Evolutionary conservation across 2,329 filamentous ascomycete genomes (phyloP), one percentile per base, ranked within the genome.

Genomic region (Aspergillus melleus): DNA sequence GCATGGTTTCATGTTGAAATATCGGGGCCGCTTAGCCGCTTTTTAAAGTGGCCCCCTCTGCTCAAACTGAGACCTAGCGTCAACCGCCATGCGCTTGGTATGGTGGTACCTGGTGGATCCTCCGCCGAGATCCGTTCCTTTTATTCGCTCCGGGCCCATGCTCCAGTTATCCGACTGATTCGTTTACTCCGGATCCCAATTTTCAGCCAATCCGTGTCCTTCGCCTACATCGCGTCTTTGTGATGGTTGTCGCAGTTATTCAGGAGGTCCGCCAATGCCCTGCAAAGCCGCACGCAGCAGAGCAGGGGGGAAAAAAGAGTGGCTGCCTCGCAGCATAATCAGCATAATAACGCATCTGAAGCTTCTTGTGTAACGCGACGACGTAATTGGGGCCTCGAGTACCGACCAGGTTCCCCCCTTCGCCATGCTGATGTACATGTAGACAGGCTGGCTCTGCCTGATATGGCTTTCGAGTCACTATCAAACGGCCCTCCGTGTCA

Each of bases 21-120:
- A 52, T 32, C 47, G 49, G 49, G 58, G 53, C 52, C 47, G 46
- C 54, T 59, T 46, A 44, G 44, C 47, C 54, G 49, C 52, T 44
- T 57, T 55, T 49, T 49, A 60, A 55, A 14, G 49, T 42, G 54
- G 46, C 51, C 57, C 55, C 60, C 44, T 46, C 49, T 61, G 55
- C 55, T 65, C 61, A 67, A 63, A 44, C 52, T 69, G 67, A 69
- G 66, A 69, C 67, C 36, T 62, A 61, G 61, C 57, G 58, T 59
- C 58, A 53, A 55, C 54, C 56, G 47, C 58, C 55, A 56, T 57
- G 29, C 53, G 51, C 56, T 65, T 63, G 60, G 59, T 53, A 22
- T 29, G 46, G 63, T 61, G 57, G 26, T 29, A 29, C 26, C 26
- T 57, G 61, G 58, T 50, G 26, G 58, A 29, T 30, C 61, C 62